Percentiles rank a stretch among this genome's conserved stretches.
Evolutionary conservation across 805 yeast species (phyloP).

Genomic region (Barnettozyma siamensis): DNA sequence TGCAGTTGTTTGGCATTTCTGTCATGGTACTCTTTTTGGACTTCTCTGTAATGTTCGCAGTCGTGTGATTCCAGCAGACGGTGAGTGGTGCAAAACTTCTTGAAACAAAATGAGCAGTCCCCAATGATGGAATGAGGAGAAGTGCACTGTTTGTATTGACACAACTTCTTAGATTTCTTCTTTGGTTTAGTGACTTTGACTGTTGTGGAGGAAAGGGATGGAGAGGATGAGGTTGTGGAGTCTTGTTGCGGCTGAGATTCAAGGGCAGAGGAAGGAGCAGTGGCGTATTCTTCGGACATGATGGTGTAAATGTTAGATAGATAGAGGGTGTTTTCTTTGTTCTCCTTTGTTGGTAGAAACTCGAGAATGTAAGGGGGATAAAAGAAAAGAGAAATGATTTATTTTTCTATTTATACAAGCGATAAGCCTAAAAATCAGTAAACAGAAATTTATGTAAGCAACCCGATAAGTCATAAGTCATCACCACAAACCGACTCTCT

Average conservation of each 20-base stretch:
- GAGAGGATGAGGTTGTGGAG: slow-evolving; percentile 5
- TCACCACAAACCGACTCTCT: slow-evolving; percentile 17
- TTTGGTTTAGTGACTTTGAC: slow-evolving; percentile 16
- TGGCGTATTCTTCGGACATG: background rate
- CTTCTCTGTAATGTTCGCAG: slow-evolving; percentile 53
- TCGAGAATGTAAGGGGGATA: too few relatives aligned
- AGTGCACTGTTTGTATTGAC: slow-evolving; percentile 22
- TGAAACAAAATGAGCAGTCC: slow-evolving; percentile 56
- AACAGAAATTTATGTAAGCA: background rate
- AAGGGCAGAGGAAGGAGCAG: background rate
- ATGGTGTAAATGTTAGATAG: background rate
- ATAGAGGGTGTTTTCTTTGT: background rate
- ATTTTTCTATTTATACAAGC: too few relatives aligned
- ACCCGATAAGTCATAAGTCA: background rate
- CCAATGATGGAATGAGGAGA: slow-evolving; percentile 45
- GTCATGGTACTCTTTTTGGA: slow-evolving; percentile 56
- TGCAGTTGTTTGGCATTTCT: slow-evolving; percentile 57
- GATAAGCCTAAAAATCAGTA: background rate
- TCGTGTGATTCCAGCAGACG: slow-evolving; percentile 56
- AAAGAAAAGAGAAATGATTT: background rate
- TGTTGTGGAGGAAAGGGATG: background rate
- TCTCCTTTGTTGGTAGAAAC: too few relatives aligned
- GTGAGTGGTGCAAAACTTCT: slow-evolving; percentile 63
- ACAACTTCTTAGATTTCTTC: slow-evolving; percentile 27
- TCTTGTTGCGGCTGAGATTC: slow-evolving; percentile 1